Base-by-base conservation (phyloP, 2,329 filamentous ascomycete genomes). In the Xylaria sp. region DNA sequence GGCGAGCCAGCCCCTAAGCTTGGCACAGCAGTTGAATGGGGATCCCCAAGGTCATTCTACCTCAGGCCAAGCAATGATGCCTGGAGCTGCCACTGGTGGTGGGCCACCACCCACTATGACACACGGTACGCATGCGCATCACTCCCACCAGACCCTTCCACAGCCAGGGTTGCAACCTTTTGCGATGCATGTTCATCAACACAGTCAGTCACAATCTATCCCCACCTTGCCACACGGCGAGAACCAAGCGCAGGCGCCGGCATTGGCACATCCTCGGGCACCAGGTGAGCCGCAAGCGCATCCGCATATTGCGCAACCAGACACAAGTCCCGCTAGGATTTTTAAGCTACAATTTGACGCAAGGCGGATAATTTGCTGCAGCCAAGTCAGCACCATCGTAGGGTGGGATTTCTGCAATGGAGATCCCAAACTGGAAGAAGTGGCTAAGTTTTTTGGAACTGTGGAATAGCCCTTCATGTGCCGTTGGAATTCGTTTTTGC, bases 341-440 rank as follows among this genome's bases (percentile, higher is more conserved):
- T 99, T 98, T 81, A 99, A 99, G 77, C 82, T 98, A 35, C 95
- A 99, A 75, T 99, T 97, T 69, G 95, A 99, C 73, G 91, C 93
- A 0, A 86, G 93, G 21, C 88, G 93, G 70, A 96, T 99, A 68
- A 90, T 99, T 56, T 97, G 93, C 79, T 97, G 94, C 74, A 95
- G 91, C 66, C 93, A 98, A 75, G 92, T 95, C 58, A 89, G 89
- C 38, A 87, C 90, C 15, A 98, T 99, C 72, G 92, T 98, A 0
- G 95, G 93, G 0, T 99, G 95, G 95, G 95, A 99, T 76, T 99
- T 98, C 82, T 95, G 93, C 61, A 92, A 93, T 68, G 90, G 87
- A 4, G 93, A 99, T 67, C 77, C 85, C 57, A 90, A 96, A 68
- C 85, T 97, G 54, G 86, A 92, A 57, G 88, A 91, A 72, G 91